Evolutionary conservation across 257 asterid genomes (phyloP).

Genomic region (Ophiorrhiza pumila): DNA sequence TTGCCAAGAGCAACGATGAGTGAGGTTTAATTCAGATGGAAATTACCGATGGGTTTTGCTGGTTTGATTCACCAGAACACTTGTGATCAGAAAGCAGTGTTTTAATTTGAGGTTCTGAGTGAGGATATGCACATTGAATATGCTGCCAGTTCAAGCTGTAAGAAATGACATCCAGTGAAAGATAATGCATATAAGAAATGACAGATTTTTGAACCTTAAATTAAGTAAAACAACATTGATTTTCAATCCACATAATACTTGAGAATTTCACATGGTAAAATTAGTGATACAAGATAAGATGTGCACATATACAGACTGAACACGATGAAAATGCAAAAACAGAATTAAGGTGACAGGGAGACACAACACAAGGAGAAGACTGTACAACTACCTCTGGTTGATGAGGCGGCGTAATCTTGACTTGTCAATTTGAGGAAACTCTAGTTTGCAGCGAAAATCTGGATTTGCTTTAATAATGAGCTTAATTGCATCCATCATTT

Average conservation of each 20-base stretch:
- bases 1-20: neutral
- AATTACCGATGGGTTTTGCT: slow-evolving; percentile 36
- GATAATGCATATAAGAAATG: neutral
- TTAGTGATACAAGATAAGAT: neutral
- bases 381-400: slow-evolving; percentile 71
- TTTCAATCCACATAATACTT: neutral
- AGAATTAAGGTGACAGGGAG: neutral
- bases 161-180: neutral
- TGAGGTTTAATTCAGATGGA: neutral
- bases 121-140: slow-evolving; percentile 57
- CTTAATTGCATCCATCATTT: slow-evolving; percentile 38
- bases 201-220: neutral
- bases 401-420: slow-evolving; percentile 70
- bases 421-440: slow-evolving; percentile 46
- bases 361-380: neutral
- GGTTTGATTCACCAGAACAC: slow-evolving; percentile 41
- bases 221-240: neutral
- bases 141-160: slow-evolving; percentile 95
- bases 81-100: slow-evolving; percentile 67
- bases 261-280: neutral
- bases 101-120: slow-evolving; percentile 50
- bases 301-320: too few species aligned
- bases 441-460: slow-evolving; percentile 39
- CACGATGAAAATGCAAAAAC: neutral
- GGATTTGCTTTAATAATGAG: slow-evolving; percentile 57